Conservation (phyloP, 495 filamentous ascomycete species). For the Hyphodiscus hymeniophilus region DNA sequence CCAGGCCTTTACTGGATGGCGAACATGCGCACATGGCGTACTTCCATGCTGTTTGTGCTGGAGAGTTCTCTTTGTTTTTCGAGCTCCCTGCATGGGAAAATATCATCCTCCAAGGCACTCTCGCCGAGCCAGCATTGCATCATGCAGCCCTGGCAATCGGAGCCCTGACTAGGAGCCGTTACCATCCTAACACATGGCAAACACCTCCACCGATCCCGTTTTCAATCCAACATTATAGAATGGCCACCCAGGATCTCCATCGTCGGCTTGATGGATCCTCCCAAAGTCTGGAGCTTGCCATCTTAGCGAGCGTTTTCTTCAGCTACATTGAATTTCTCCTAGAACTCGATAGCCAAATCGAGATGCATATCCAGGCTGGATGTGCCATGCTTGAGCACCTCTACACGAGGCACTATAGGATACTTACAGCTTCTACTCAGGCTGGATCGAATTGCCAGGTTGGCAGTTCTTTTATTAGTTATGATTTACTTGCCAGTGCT, state of each 20-base stretch:
- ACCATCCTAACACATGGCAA: slow-evolving; percentile 14
- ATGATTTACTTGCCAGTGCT: slow-evolving; percentile 18
- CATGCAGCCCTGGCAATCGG: slow-evolving; percentile 20
- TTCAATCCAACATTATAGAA: slow-evolving; percentile 20
- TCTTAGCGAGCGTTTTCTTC: slow-evolving; percentile 21
- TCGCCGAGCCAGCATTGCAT: slow-evolving; percentile 18
- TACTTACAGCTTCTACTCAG: slow-evolving; percentile 16
- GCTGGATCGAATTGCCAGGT: slow-evolving; percentile 13
- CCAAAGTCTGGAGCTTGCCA: slow-evolving; percentile 17
- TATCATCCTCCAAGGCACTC: slow-evolving; percentile 17
- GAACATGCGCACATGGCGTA: slow-evolving; percentile 20
- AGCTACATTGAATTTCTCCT: slow-evolving; percentile 21
- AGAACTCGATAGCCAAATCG: slow-evolving; percentile 14
- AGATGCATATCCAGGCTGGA: slow-evolving; percentile 20
- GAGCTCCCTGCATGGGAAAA: slow-evolving; percentile 18
- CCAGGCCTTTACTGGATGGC: slow-evolving; percentile 17
- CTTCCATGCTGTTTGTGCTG: slow-evolving; percentile 18
- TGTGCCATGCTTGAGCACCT: slow-evolving; percentile 18
- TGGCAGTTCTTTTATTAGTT: slow-evolving; percentile 15
- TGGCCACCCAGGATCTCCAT: slow-evolving; percentile 19
- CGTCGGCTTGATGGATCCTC: slow-evolving; percentile 11
- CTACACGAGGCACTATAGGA: slow-evolving; percentile 11
- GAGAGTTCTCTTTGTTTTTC: slow-evolving; percentile 21
- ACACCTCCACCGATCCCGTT: slow-evolving; percentile 15
- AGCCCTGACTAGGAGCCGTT: slow-evolving; percentile 17